Conservation (phyloP, 192 early-diverging fungal species). For the Gamsiella multidivaricata region DNA sequence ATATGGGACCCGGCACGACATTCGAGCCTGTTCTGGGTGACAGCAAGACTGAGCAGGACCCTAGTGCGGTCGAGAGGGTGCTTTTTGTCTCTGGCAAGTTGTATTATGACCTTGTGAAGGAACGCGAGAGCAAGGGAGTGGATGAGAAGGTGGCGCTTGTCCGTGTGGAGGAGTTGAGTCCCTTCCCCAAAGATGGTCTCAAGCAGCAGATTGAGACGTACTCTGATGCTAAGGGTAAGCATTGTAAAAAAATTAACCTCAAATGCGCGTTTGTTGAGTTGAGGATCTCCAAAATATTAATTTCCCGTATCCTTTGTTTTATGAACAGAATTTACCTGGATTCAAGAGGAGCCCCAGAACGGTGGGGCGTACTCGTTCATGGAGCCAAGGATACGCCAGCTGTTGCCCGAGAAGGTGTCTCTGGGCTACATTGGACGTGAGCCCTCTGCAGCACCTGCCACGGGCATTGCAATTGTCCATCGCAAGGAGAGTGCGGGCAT, state of each 20-base stretch:
- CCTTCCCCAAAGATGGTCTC: conserved; percentile 85
- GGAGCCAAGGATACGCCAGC: conserved; percentile 81
- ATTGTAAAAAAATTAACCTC: conserved; percentile 8
- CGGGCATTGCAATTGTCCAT: conserved; percentile 76
- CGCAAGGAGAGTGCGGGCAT: conserved; percentile 74
- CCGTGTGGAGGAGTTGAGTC: conserved; percentile 90
- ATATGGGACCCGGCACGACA: conserved; percentile 87
- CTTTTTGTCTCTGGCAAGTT: conserved; percentile 93
- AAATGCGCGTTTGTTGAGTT: no score
- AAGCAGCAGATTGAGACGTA: conserved; percentile 71
- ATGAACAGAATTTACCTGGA: conserved; percentile 72
- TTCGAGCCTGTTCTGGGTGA: conserved; percentile 88
- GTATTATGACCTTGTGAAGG: conserved; percentile 92
- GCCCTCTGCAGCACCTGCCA: conserved; percentile 82
- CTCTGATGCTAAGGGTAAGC: conserved; percentile 64
- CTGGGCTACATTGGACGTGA: conserved; percentile 79
- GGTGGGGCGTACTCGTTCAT: conserved; percentile 90
- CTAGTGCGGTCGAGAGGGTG: conserved; percentile 68
- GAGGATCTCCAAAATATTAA: not conserved
- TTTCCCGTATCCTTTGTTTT: conserved; percentile 3
- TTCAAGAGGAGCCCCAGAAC: conserved; percentile 96
- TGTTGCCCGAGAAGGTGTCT: conserved; percentile 66
- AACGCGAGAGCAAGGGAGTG: conserved; percentile 68
- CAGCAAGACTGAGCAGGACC: conserved; percentile 53
- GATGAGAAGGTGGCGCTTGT: conserved; percentile 81